Evolutionary conservation across 768 basidiomycete genomes (phyloP), one percentile per base, ranked within the genome.

Genomic region (Rubroboletus satanas): DNA sequence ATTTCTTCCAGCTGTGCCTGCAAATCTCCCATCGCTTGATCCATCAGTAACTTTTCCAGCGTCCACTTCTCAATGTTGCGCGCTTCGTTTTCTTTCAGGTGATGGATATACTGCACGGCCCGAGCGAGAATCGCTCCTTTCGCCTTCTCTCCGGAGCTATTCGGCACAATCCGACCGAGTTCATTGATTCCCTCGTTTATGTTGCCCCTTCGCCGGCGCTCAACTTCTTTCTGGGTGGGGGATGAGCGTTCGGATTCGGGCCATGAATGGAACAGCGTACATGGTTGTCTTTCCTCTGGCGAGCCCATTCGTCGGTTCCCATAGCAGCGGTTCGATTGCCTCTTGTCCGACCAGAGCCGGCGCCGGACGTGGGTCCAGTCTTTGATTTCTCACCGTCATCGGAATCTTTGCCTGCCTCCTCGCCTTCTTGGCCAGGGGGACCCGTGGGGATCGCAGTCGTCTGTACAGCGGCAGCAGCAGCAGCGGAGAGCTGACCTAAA

Each of bases 171-270:
- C 0, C 86, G 82, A 0, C 89, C 88, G 15, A 98, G 85, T 62
- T 90, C 88, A 65, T 90, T 93, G 75, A 99, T 97, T 0, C 95
- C 95, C 58, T 95, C 90, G 72, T 96, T 97, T 74, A 99, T 98
- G 62, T 93, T 93, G 17, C 94, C 94, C 45, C 96, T 80, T 50
- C 96, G 87, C 36, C 93, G 84, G 50, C 96, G 88, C 71, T 99
- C 96, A 12, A 98, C 94, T 75, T 98, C 94, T 91, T 98, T 98
- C 95, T 98, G 74, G 49, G 4, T 9, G 8, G 15, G 38, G 26
- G 38, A 28, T 60, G n/a, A 62, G 47, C 10, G 18, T 7, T 48
- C 11, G 32, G 32, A 49, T 32, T 7, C 38, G 39, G 10, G 47
- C 12, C 7, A 35, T 3, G 35, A 26, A 38, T 21, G 36, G 31